Base-by-base conservation (phyloP, 2,329 filamentous ascomycete species). In the Ophiocordyceps unilateralis region DNA sequence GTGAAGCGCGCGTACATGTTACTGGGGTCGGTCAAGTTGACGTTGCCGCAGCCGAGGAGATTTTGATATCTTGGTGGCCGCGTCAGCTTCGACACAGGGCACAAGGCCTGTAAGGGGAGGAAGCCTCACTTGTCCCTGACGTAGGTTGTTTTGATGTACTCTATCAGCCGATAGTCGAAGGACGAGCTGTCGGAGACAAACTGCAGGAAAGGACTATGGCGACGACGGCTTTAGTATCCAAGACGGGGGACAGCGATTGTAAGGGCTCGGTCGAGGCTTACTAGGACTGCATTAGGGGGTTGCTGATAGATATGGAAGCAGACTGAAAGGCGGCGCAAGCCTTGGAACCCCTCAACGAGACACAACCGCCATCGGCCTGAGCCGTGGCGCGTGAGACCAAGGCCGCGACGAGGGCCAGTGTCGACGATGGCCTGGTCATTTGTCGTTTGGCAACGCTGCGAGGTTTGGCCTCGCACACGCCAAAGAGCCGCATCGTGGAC, bases 1-100 rank as follows among this genome's bases (percentile, higher is more conserved):
- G 89, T 93, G 63, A 89, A 98, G 53, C 91, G 81, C 41, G 91
- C 89, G 63, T 98, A 98, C 55, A 88, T 75, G 54, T 82, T 73
- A 51, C 76, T 81, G 4, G 86, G 81, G 58, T 93, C 83, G 44
- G 76, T 76, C 44, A 88, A 72, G 55, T 91, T 76, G 53, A 95
- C 69, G 48, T 74, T 73, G 40, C 74, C 70, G 59, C 91, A 98
- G 44, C 89, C 89, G 49, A 98, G 74, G 40, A 86, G 68, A 43
- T 73, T 69, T 58, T 83, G 72, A 62, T 89, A 98, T 67, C 89
- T 96, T 32, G 4, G 7, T 9, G 19, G 9, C 14, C 11, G 17
- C 1, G 2, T 23, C 7, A 40, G 36, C 14, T 24, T 24, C n/a
- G n/a, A n/a, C n/a, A n/a, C n/a, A n/a, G n/a, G 42, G 43, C 22